These are phyloP conservation scores for Aurinia saxatilis DNA, from an alignment of 345 rosid genomes.

Conservation along the genomic window DNA sequence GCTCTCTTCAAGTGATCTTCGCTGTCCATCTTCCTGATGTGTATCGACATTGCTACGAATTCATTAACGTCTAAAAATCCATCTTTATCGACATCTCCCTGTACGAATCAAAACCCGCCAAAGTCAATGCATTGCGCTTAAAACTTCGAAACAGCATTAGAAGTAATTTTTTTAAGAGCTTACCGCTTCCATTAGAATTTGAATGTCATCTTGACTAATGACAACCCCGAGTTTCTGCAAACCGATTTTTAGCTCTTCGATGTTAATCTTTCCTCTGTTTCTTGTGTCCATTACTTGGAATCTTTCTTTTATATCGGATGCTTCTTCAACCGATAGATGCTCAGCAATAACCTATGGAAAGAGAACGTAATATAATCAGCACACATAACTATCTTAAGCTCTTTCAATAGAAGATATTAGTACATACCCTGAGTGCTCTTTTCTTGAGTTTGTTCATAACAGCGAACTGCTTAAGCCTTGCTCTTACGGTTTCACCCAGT, in stretches of 20 bases:
- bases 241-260: conserved; percentile 67
- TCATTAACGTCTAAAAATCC: conserved; percentile 68
- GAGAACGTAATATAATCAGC: background rate
- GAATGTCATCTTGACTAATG: conserved; percentile 65
- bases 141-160: background rate
- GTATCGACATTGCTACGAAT: conserved; percentile 78
- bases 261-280: conserved; percentile 67
- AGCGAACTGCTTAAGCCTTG: conserved; percentile 83
- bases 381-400: background rate
- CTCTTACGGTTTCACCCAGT: conserved; percentile 81
- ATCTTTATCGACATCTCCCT: conserved; percentile 87
- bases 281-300: conserved; percentile 68
- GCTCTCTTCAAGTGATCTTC: conserved; percentile 76
- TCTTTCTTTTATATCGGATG: conserved; percentile 71
- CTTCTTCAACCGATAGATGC: conserved; percentile 85
- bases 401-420: background rate
- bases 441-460: conserved; percentile 95
- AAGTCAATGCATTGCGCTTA: background rate
- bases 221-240: conserved; percentile 64
- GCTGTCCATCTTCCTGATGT: conserved; percentile 71
- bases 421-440: conserved; percentile 77
- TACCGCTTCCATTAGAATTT: conserved; percentile 90
- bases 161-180: conserved; percentile 19
- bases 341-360: conserved; percentile 68
- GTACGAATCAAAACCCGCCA: background rate